These are phyloP conservation scores for Hysterangium stoloniferum DNA, from an alignment of 768 basidiomycete species.

Conservation along the genomic window DNA sequence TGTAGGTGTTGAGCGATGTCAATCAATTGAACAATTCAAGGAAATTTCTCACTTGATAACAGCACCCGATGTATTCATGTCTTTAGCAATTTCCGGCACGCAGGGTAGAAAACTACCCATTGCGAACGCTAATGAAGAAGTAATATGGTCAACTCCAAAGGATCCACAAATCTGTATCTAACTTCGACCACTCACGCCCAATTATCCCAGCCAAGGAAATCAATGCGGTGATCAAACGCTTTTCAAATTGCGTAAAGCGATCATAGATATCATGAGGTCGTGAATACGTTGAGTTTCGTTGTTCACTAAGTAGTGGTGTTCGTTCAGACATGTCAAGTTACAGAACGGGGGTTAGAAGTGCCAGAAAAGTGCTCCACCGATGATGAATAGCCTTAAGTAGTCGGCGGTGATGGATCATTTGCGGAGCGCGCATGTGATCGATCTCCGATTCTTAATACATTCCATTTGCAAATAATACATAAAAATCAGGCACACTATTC, in stretches of 20 bases:
- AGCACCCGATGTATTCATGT: conserved; percentile 47
- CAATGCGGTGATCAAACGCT: conserved; percentile 45
- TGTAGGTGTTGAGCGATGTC: not conserved
- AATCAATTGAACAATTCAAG: not conserved
- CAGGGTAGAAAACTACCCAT: conserved; percentile 63
- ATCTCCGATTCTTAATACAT: too few relatives aligned
- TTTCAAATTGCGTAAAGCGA: conserved; percentile 46
- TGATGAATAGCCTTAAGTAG: too few relatives aligned
- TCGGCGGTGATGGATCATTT: too few relatives aligned
- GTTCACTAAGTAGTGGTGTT: too few relatives aligned
- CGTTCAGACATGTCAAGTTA: too few relatives aligned
- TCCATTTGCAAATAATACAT: too few relatives aligned
- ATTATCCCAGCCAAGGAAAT: conserved; percentile 57
- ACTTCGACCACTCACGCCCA: conserved; percentile 42
- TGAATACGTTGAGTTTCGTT: too few relatives aligned
- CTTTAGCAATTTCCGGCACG: conserved; percentile 63
- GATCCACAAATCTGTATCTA: conserved; percentile 1
- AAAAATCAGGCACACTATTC: too few relatives aligned
- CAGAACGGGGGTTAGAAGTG: too few relatives aligned
- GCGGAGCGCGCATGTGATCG: too few relatives aligned
- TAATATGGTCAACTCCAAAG: not conserved
- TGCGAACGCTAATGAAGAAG: conserved; percentile 46
- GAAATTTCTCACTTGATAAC: conserved; percentile 43
- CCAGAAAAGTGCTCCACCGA: too few relatives aligned
- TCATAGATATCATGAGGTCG: conserved; percentile 37